phyloP scores from a whole-genome alignment of 495 filamentous ascomycete genomes.

The Penicillium verhagenii region DNA sequence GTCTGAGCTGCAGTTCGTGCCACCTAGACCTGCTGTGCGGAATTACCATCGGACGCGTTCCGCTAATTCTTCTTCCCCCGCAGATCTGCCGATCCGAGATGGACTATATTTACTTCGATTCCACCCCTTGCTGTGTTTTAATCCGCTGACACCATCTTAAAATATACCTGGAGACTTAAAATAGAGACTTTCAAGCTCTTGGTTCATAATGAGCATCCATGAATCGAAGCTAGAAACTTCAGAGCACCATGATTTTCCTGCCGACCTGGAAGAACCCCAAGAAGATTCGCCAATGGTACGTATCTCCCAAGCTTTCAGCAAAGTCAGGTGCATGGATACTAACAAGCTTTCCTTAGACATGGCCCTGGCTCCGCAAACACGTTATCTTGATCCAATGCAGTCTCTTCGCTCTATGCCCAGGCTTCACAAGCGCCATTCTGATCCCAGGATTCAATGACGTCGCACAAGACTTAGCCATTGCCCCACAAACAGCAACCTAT shows the following conservation, averaged over 20 bases:
- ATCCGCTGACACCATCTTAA: not conserved
- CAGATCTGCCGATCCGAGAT: not conserved
- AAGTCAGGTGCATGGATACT: not conserved
- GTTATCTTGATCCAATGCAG: not conserved
- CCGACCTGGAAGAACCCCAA: not conserved
- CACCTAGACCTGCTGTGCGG: not conserved
- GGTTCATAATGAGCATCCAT: not conserved
- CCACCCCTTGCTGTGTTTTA: not conserved
- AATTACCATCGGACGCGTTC: not conserved
- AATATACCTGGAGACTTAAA: not conserved
- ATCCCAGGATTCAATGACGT: not conserved
- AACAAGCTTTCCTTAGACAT: not conserved
- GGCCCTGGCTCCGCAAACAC: not conserved
- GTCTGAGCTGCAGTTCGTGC: not conserved
- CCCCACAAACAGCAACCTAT: slow-evolving; percentile 1
- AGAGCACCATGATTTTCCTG: not conserved
- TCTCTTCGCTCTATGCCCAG: not conserved
- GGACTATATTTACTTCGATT: not conserved
- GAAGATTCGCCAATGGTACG: not conserved
- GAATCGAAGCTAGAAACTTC: not conserved
- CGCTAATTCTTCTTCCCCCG: not conserved
- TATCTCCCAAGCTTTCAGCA: too few species aligned
- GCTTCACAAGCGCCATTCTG: slow-evolving; percentile 1
- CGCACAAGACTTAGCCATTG: not conserved
- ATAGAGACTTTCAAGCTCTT: not conserved